Conservation (phyloP, 768 basidiomycete species). For the Boletus coccyginus region DNA sequence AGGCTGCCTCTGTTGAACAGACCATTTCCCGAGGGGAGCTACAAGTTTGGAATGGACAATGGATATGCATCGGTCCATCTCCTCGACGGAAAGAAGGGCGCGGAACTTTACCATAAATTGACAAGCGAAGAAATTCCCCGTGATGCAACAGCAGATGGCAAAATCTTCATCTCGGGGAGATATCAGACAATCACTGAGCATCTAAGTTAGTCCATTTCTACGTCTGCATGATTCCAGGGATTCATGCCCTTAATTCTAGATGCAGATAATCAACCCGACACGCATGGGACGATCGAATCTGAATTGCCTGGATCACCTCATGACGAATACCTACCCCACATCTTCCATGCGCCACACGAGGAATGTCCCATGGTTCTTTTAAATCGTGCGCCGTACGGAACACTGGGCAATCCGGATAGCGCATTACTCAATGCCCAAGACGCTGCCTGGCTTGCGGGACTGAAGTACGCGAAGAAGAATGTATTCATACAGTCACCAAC, state of each 20-base stretch:
- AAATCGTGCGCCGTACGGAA: slow-evolving; percentile 59
- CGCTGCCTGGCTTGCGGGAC: slow-evolving; percentile 63
- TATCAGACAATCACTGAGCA: slow-evolving; percentile 41
- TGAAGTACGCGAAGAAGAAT: slow-evolving; percentile 54
- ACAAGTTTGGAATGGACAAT: slow-evolving; percentile 37
- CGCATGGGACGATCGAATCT: slow-evolving; percentile 28
- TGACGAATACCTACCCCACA: slow-evolving; percentile 61
- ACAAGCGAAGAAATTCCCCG: slow-evolving; percentile 10
- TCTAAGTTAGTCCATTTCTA: slow-evolving; percentile 29
- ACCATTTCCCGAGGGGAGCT: slow-evolving; percentile 35
- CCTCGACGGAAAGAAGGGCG: slow-evolving; percentile 25
- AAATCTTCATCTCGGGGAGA: slow-evolving; percentile 29
- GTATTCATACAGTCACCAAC: slow-evolving; percentile 78
- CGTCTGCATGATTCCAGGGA: neutral
- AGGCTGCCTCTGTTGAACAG: slow-evolving; percentile 40
- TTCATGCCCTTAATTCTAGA: slow-evolving; percentile 23
- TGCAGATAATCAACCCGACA: slow-evolving; percentile 35
- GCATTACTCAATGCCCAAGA: slow-evolving; percentile 57
- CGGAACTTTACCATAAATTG: slow-evolving; percentile 24
- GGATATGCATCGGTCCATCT: slow-evolving; percentile 27
- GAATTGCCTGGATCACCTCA: slow-evolving; percentile 23
- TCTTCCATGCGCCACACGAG: slow-evolving; percentile 54
- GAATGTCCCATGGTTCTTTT: slow-evolving; percentile 66
- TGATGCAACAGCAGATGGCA: slow-evolving; percentile 7
- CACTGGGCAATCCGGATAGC: slow-evolving; percentile 41